A percentile compares a stretch with the other conserved stretches of the same genome.
Conservation (phyloP, 73 alveolate species). For the Stentor roeselii region DNA sequence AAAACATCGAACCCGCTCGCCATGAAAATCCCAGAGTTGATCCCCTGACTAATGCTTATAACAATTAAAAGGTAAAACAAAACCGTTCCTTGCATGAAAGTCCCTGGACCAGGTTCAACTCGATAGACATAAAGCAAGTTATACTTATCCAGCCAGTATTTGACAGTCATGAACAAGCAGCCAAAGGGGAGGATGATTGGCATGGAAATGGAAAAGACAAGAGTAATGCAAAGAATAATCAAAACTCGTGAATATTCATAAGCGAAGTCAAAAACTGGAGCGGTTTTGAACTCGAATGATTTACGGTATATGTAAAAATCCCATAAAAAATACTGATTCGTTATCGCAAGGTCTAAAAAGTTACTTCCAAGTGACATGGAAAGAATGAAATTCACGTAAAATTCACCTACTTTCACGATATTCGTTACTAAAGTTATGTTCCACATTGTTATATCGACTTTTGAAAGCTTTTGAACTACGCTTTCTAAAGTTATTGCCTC, state of each 20-base stretch:
- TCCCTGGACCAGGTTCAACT: not conserved
- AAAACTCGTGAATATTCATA: not conserved
- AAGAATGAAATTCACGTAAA: not conserved
- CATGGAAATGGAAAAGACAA: constrained; percentile 20
- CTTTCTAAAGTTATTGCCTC: not conserved
- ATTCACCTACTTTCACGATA: constrained; percentile 4
- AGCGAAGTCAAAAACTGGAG: constrained; percentile 2
- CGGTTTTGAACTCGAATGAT: not conserved
- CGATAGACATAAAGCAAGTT: constrained; percentile 15
- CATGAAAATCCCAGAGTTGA: constrained; percentile 17
- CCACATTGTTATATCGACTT: constrained; percentile 1
- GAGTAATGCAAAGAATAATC: not conserved
- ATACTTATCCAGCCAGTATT: constrained; percentile 7
- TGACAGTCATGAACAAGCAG: not conserved
- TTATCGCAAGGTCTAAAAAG: not conserved
- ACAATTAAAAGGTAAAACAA: not conserved
- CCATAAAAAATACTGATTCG: not conserved
- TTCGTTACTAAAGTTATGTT: constrained; percentile 1
- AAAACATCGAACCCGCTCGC: not conserved
- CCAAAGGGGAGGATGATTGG: constrained; percentile 19
- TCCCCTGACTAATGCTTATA: not conserved
- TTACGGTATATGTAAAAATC: not conserved
- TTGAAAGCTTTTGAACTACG: not conserved
- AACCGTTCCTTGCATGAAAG: not conserved
- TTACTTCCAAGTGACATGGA: constrained; percentile 7